Percentiles rank a stretch among this genome's conserved stretches.
These are phyloP conservation scores for Trichothecium roseum DNA, from an alignment of 2,329 filamentous ascomycete species.

Conservation along the genomic window DNA sequence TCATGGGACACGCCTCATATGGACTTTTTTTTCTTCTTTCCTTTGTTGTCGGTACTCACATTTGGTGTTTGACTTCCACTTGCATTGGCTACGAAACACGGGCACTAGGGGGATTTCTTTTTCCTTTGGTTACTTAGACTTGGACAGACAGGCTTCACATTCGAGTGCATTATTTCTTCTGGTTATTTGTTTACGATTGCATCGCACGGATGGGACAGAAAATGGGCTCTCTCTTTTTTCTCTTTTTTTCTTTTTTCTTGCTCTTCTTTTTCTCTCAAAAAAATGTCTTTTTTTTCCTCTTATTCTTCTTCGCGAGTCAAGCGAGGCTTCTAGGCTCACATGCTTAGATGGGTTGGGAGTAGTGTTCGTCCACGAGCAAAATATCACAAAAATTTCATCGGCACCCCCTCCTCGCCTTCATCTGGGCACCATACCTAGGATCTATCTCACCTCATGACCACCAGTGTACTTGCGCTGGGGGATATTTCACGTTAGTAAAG, in stretches of 20 bases:
- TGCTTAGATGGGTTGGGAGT: not conserved
- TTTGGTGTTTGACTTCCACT: constrained; percentile 1
- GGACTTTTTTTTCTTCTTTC: not conserved
- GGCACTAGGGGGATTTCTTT: too few species aligned
- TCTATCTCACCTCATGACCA: too few species aligned
- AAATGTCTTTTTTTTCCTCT: not conserved
- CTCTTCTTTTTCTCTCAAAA: not conserved
- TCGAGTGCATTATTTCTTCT: not conserved
- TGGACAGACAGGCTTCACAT: too few species aligned
- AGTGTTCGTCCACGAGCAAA: too few species aligned
- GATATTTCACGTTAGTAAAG: too few species aligned
- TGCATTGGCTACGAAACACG: not conserved
- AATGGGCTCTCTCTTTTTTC: not conserved
- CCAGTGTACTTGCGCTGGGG: too few species aligned
- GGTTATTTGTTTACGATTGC: not conserved
- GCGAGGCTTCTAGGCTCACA: not conserved
- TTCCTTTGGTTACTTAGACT: too few species aligned
- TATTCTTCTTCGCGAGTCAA: not conserved
- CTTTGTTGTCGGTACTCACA: not conserved
- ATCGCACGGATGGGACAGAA: not conserved
- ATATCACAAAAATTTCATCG: too few species aligned
- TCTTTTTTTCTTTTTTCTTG: not conserved
- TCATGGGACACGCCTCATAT: not conserved
- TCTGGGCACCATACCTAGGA: too few species aligned
- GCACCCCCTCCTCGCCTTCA: too few species aligned